These are phyloP conservation scores for Debaryomyces nepalensis DNA, from an alignment of 1,139 yeast genomes.

Conservation along the genomic window DNA sequence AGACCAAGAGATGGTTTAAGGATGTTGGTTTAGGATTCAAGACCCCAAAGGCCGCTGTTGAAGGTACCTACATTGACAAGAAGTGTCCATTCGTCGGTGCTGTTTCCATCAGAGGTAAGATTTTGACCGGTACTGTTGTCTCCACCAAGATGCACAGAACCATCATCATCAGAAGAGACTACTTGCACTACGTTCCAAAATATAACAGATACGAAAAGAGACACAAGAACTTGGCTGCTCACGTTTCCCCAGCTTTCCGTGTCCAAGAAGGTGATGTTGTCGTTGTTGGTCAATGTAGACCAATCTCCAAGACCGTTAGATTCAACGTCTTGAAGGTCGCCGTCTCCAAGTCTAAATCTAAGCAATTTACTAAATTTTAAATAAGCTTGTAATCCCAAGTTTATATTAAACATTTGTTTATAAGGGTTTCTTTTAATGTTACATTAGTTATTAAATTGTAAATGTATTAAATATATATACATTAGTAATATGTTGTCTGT, in stretches of 20 bases:
- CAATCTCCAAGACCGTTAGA: conserved; percentile 99
- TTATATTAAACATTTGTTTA: conserved; percentile 11
- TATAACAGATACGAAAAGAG: conserved; percentile 99
- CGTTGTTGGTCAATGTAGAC: conserved; percentile 99
- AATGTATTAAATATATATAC: conserved; percentile 12
- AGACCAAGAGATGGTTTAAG: conserved; percentile 99
- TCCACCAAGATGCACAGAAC: conserved; percentile 99
- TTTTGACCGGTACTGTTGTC: conserved; percentile 97
- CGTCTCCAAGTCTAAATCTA: conserved; percentile 85
- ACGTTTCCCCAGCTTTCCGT: conserved; percentile 99
- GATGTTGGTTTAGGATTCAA: conserved; percentile 99
- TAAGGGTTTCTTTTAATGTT: conserved; percentile 26
- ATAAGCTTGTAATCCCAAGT: conserved; percentile 18
- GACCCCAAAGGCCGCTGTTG: conserved; percentile 99
- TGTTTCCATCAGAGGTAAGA: conserved; percentile 99
- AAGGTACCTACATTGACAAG: conserved; percentile 99
- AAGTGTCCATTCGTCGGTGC: conserved; percentile 99
- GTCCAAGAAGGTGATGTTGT: conserved; percentile 98
- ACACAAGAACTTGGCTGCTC: conserved; percentile 99
- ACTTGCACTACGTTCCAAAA: conserved; percentile 99
- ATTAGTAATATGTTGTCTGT: conserved; percentile 8
- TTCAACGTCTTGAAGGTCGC: conserved; percentile 98
- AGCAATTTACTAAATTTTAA: conserved; percentile 97
- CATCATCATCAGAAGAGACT: conserved; percentile 99
- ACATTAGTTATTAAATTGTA: conserved; percentile 24